phyloP scores from a whole-genome alignment of 2,329 filamentous ascomycete species.

The Talaromyces sp. region DNA sequence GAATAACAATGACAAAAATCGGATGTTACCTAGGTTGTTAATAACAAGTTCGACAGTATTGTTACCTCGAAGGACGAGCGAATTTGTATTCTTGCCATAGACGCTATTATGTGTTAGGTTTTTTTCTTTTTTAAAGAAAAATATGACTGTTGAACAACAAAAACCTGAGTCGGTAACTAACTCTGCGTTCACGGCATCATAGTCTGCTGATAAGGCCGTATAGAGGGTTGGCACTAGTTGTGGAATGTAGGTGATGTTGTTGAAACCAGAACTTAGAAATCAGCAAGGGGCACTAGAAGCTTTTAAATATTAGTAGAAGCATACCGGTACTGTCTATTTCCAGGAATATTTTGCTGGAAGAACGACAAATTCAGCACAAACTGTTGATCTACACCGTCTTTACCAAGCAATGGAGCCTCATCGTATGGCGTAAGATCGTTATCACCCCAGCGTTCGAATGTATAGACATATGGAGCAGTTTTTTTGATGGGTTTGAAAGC shows the following conservation, averaged over 20 bases:
- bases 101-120: neutral
- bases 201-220: neutral
- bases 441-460: neutral
- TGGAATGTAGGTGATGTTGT: neutral
- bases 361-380: neutral
- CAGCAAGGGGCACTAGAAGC: neutral
- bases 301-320: neutral
- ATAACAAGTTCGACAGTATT: neutral
- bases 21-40: neutral
- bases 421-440: neutral
- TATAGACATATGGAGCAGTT: neutral
- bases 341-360: neutral
- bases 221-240: neutral
- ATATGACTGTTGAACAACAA: no score
- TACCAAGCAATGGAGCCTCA: neutral
- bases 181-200: neutral
- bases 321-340: neutral
- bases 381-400: neutral
- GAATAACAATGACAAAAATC: neutral
- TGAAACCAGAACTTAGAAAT: neutral
- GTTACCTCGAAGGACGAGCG: neutral
- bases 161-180: neutral
- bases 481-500: neutral
- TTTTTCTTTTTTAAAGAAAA: neutral
- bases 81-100: neutral